A percentile compares a stretch with the other conserved stretches of the same genome.
Conservation (phyloP, 164 flowering plant genomes). For the Aristolochia contorta region DNA sequence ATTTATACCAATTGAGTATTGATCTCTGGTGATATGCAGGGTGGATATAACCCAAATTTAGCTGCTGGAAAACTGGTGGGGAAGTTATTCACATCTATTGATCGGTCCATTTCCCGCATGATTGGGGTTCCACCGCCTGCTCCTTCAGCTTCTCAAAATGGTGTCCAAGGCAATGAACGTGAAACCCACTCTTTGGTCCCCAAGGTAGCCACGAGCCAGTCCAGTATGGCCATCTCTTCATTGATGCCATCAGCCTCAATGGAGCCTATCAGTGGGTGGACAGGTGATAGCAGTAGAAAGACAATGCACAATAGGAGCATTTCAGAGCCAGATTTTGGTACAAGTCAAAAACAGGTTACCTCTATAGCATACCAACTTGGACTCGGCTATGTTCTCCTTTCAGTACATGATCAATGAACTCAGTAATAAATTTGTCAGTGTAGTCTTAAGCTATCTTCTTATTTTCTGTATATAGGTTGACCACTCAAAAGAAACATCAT, state of each 20-base stretch:
- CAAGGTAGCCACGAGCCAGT: slow-evolving; percentile 60
- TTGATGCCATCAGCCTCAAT: slow-evolving; percentile 69
- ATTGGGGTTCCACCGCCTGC: slow-evolving; percentile 82
- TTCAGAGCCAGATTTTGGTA: slow-evolving; percentile 92
- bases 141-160: slow-evolving; percentile 33
- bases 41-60: slow-evolving; percentile 72
- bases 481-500: slow-evolving; percentile 35
- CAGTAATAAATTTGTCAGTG: too few species aligned
- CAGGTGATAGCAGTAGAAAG: slow-evolving; percentile 38
- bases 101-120: slow-evolving; percentile 80
- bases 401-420: too few species aligned
- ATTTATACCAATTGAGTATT: not conserved
- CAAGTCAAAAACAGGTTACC: slow-evolving; percentile 62
- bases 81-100: slow-evolving; percentile 74
- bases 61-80: slow-evolving; percentile 82
- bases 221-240: slow-evolving; percentile 72
- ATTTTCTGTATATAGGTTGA: slow-evolving; percentile 21
- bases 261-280: slow-evolving; percentile 75
- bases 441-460: not conserved
- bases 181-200: slow-evolving; percentile 28
- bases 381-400: too few species aligned
- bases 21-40: slow-evolving; percentile 32
- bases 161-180: slow-evolving; percentile 32
- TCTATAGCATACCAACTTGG: not conserved
- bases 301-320: slow-evolving; percentile 63